Conservation (phyloP, 352 stramenopile genomes). For the Elongisporangium undulatum region DNA sequence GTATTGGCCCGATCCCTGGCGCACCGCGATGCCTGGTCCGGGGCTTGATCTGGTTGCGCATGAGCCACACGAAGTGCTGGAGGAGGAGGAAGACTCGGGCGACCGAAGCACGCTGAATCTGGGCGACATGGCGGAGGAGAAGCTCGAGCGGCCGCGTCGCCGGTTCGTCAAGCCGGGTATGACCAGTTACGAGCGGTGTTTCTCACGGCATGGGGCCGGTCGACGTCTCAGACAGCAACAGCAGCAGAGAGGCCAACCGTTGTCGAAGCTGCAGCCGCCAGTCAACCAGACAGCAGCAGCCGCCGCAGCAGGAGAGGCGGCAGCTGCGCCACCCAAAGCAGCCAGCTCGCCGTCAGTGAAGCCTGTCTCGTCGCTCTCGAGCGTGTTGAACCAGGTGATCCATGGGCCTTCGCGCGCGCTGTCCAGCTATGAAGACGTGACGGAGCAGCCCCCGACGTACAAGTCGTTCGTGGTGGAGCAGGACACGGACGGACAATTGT, state of each 20-base stretch:
- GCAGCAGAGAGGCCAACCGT: neutral
- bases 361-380: constrained; percentile 45
- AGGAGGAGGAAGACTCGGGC: neutral
- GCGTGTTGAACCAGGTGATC: constrained; percentile 44
- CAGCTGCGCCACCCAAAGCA: neutral
- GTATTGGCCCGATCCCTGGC: neutral
- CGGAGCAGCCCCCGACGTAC: constrained; percentile 17
- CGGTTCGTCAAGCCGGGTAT: constrained; percentile 47
- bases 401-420: constrained; percentile 29
- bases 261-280: constrained; percentile 4
- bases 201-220: constrained; percentile 21
- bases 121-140: neutral
- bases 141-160: constrained; percentile 15
- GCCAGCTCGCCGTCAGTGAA: constrained; percentile 4
- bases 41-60: neutral
- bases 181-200: constrained; percentile 43
- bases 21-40: neutral
- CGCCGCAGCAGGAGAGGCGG: neutral
- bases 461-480: constrained; percentile 36
- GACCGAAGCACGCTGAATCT: neutral
- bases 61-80: neutral
- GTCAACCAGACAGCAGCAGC: constrained; percentile 2
- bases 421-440: constrained; percentile 38
- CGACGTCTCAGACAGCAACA: neutral
- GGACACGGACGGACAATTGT: constrained; percentile 28